A percentile compares a stretch with the other conserved stretches of the same genome.
phyloP scores from a whole-genome alignment of 2,329 filamentous ascomycete species.

The Nigrospora oryzae region DNA sequence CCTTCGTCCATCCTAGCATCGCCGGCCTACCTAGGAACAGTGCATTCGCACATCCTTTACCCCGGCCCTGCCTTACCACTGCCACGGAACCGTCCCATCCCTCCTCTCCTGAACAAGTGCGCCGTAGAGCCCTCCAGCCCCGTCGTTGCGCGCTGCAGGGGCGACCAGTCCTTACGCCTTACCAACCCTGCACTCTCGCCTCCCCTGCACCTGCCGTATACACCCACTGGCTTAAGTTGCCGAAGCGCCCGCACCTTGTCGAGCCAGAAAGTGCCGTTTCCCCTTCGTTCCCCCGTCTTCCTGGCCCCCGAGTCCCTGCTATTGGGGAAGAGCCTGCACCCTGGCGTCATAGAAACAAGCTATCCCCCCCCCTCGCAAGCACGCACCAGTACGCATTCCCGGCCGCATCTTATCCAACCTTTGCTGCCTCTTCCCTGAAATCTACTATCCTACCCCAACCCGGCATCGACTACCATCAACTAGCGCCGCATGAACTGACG shows the following conservation, averaged over 20 bases:
- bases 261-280: no score
- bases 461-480: background rate
- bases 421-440: conserved; percentile 8
- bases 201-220: conserved; percentile 7
- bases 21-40: background rate
- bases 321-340: background rate
- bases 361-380: conserved; percentile 1
- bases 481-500: background rate
- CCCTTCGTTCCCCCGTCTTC: no score
- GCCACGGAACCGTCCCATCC: conserved; percentile 1
- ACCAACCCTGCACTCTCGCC: background rate
- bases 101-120: conserved; percentile 1
- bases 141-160: conserved; percentile 1
- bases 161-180: background rate
- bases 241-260: background rate
- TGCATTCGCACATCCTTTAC: background rate
- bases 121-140: background rate
- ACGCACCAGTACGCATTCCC: conserved; percentile 10
- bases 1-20: background rate
- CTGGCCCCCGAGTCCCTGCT: no score
- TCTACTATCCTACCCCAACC: background rate
- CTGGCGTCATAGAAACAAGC: conserved; percentile 5
- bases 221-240: conserved; percentile 10
- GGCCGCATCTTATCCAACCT: conserved; percentile 9
- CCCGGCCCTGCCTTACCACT: conserved; percentile 1